phyloP scores from a whole-genome alignment of 495 filamentous ascomycete genomes.

The Ramalina intermedia region DNA sequence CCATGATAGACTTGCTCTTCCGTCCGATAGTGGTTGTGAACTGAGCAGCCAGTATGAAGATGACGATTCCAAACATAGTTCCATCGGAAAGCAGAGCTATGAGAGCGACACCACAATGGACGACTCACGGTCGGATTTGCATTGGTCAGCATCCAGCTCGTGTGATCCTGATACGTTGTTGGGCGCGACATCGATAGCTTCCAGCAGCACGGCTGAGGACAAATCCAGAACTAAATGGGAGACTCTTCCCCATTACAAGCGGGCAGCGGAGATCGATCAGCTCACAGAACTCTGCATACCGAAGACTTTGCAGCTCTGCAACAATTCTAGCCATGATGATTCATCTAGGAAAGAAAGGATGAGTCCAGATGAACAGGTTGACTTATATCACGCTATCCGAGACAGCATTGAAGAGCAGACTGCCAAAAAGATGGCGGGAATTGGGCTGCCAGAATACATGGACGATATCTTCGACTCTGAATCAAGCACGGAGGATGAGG shows the following conservation, averaged over 20 bases:
- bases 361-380: conserved; percentile 5
- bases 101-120: too few relatives aligned
- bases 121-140: too few relatives aligned
- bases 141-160: too few relatives aligned
- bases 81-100: too few relatives aligned
- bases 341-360: neutral
- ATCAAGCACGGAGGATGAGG: neutral
- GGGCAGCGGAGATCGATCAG: neutral
- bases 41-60: too few relatives aligned
- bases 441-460: neutral
- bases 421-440: neutral
- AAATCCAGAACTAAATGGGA: neutral
- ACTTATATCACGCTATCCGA: conserved; percentile 7
- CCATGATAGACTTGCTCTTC: too few relatives aligned
- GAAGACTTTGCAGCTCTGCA: neutral
- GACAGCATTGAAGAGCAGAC: conserved; percentile 7
- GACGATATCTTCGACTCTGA: neutral
- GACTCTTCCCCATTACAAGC: neutral
- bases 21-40: too few relatives aligned
- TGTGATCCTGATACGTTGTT: neutral
- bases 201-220: neutral
- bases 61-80: too few relatives aligned
- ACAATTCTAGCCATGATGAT: neutral
- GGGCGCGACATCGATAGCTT: neutral
- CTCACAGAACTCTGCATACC: neutral